Conservation (phyloP, 495 filamentous ascomycete genomes). For the Penicillium chermesinum region DNA sequence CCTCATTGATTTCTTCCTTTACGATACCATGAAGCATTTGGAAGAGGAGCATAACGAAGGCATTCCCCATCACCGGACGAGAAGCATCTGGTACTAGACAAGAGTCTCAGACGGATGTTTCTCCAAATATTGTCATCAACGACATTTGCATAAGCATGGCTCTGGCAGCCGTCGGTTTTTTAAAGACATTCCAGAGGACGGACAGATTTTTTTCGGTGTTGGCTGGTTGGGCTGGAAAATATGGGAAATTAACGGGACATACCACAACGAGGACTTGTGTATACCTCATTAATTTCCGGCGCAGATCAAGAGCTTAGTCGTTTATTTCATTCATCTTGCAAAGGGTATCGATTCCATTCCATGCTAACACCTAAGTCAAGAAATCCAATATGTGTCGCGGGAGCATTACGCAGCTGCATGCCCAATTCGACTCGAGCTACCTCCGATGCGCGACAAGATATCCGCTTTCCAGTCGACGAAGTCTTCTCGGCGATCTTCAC, state of each 20-base stretch:
- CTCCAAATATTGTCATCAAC: too few relatives aligned
- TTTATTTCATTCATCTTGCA: too few relatives aligned
- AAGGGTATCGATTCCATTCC: slow-evolving; percentile 24
- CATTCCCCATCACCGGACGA: slow-evolving; percentile 87
- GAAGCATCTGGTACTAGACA: slow-evolving; percentile 90
- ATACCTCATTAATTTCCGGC: too few relatives aligned
- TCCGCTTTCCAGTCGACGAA: slow-evolving; percentile 69
- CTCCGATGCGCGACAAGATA: slow-evolving; percentile 46
- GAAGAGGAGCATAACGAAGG: slow-evolving; percentile 54
- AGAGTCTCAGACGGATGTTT: too few relatives aligned
- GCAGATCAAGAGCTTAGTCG: too few relatives aligned
- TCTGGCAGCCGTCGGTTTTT: slow-evolving; percentile 6
- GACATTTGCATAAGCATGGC: not conserved
- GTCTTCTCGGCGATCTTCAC: slow-evolving; percentile 59
- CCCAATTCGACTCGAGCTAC: slow-evolving; percentile 13
- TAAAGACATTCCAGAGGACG: not conserved
- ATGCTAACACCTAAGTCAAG: slow-evolving; percentile 1
- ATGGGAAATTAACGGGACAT: not conserved
- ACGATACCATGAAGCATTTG: slow-evolving; percentile 84
- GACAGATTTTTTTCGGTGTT: too few relatives aligned
- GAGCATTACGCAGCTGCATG: slow-evolving; percentile 14
- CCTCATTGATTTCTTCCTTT: slow-evolving; percentile 93
- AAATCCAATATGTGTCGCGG: not conserved
- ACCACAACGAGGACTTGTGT: too few relatives aligned
- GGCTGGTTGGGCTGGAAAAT: not conserved